These are phyloP conservation scores for Hyphopichia homilentoma DNA, from an alignment of 805 yeast species.

Conservation along the genomic window DNA sequence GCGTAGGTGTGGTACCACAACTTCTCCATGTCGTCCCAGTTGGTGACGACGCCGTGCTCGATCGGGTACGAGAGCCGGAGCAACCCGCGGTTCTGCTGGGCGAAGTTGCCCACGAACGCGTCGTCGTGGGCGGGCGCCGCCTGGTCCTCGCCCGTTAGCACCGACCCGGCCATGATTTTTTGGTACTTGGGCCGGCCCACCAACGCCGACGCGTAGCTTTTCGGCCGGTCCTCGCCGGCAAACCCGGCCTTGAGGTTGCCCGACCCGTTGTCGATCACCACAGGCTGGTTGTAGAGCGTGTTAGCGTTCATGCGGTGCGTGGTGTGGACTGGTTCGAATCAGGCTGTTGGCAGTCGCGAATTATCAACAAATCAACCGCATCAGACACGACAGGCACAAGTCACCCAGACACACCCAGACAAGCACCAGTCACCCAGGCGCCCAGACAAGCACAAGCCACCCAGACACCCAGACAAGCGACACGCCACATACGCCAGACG, in stretches of 20 bases:
- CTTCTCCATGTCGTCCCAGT: constrained; percentile 86
- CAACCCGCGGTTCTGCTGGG: constrained; percentile 77
- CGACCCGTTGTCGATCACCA: constrained; percentile 61
- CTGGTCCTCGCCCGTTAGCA: constrained; percentile 10
- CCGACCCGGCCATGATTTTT: constrained; percentile 65
- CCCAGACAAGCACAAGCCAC: too few species aligned
- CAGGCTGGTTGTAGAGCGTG: constrained; percentile 41
- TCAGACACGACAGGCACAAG: too few species aligned
- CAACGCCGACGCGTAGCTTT: constrained; percentile 55
- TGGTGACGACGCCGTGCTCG: constrained; percentile 68
- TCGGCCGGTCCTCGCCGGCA: constrained; percentile 87
- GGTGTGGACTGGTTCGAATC: too few species aligned
- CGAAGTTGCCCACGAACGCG: constrained; percentile 69
- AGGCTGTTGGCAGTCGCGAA: too few species aligned
- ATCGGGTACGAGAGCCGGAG: constrained; percentile 68
- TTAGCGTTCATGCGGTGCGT: neutral
- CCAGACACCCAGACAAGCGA: too few species aligned
- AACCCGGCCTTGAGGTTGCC: constrained; percentile 85
- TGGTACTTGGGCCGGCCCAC: constrained; percentile 84
- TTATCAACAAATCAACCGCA: too few species aligned
- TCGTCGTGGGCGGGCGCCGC: constrained; percentile 49
- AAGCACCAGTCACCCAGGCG: too few species aligned
- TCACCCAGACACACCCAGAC: too few species aligned
- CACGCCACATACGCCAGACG: too few species aligned
- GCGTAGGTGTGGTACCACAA: constrained; percentile 71